Evolutionary conservation across 2,329 filamentous ascomycete species (phyloP), one percentile per base, ranked within the genome.

Genomic region (Ceratocystiopsis sp.): DNA sequence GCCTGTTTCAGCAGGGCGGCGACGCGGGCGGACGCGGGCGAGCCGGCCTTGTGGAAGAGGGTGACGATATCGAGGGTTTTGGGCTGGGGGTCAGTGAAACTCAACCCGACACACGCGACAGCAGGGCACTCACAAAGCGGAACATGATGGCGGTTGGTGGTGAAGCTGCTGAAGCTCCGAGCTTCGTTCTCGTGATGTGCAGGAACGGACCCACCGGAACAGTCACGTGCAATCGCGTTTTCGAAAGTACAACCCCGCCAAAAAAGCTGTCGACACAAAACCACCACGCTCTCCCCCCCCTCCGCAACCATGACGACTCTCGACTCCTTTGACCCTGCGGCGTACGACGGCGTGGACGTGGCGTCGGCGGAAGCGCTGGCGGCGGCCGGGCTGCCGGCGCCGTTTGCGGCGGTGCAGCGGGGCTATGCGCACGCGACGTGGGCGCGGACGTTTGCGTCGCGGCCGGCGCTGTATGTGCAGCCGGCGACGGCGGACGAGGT

Each of bases 61-160:
- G 89, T 96, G 59, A 96, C 76, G 52, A 93, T 84, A 67, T 96
- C 87, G 61, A 84, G 73, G 51, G 80, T 73, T 69, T 85, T 87
- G 63, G 70, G 74, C 81, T 86, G 55, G 15, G 12, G 13, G 40
- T 34, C 3, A 38, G 8, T 13, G 21, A 37, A 35, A 29, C 10
- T 5, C 32, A 10, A 18, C 9, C 3, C 35, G 11, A 13, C 25
- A 35, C 5, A 15, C 16, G 19, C 14, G 7, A n/a, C 15, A n/a
- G 12, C 16, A 4, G 14, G n/a, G 12, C 5, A 52, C 50, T 45
- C 38, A 52, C 48, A 37, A 52, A 52, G 12, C 43, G 36, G 14
- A 45, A 45, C 43, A 48, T 48, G 21, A 19, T 41, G 45, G 35
- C 39, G 40, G n/a, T 14, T 14, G 41, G 33, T 42, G 14, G 4